Conservation (phyloP, 352 stramenopile species). For the Phytophthora fragariae region DNA sequence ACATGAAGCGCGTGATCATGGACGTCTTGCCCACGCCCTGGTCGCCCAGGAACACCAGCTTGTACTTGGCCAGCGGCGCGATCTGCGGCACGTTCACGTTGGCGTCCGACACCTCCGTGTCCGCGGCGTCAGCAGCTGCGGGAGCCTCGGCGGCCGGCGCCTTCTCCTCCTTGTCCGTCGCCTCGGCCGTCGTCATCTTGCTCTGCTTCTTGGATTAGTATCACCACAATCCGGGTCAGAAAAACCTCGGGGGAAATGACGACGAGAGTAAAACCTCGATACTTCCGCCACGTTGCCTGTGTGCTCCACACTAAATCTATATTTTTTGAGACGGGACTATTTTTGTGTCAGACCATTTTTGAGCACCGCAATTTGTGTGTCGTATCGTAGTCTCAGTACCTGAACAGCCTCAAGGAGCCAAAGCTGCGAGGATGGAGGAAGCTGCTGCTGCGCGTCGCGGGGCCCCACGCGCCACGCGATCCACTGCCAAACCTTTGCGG, state of each 20-base stretch:
- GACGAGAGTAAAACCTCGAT: not conserved
- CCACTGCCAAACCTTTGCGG: conserved; percentile 43
- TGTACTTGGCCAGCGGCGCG: conserved; percentile 94
- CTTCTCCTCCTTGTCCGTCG: conserved; percentile 36
- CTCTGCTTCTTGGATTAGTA: conserved; percentile 1
- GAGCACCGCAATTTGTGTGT: too few species aligned
- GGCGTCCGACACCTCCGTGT: conserved; percentile 27
- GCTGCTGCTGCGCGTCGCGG: conserved; percentile 36
- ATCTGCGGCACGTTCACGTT: conserved; percentile 84
- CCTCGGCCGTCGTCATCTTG: conserved; percentile 41
- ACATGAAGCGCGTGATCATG: conserved; percentile 99
- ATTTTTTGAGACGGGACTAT: too few species aligned
- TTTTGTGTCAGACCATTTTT: too few species aligned
- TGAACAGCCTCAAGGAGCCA: not conserved
- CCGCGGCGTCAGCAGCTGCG: not conserved
- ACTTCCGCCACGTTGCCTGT: not conserved
- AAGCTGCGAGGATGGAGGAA: conserved; percentile 23
- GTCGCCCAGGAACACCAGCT: conserved; percentile 95
- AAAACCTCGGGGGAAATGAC: not conserved
- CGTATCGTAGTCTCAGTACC: not conserved
- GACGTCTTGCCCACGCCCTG: conserved; percentile 99
- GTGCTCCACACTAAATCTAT: conserved; percentile 1
- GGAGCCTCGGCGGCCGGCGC: conserved; percentile 10
- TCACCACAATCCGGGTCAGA: not conserved
- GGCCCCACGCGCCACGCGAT: conserved; percentile 51